phyloP scores from a whole-genome alignment of 495 filamentous ascomycete species.

The Penicillium coffeae region DNA sequence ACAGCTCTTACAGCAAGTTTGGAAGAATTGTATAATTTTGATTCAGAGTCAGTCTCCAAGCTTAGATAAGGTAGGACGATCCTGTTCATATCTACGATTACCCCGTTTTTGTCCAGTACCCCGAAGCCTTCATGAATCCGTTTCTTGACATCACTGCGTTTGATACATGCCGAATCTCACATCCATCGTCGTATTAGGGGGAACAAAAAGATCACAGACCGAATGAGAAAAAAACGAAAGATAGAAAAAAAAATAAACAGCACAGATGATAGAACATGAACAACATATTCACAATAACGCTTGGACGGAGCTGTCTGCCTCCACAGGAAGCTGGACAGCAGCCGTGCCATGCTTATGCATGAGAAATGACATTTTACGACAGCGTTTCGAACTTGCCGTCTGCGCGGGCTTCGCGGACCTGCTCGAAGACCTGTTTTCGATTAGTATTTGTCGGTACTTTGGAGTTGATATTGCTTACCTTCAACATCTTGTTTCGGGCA shows the following conservation, averaged over 20 bases:
- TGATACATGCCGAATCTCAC: slow-evolving; percentile 30
- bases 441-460: slow-evolving; percentile 1
- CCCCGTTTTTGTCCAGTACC: slow-evolving; percentile 27
- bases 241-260: slow-evolving; percentile 12
- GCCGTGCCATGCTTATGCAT: slow-evolving; percentile 15
- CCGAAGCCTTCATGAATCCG: slow-evolving; percentile 18
- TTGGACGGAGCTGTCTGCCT: slow-evolving; percentile 7
- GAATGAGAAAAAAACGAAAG: slow-evolving; percentile 15
- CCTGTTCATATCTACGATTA: slow-evolving; percentile 32
- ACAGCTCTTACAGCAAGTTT: too few relatives aligned
- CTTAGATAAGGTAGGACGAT: slow-evolving; percentile 8
- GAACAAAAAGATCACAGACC: slow-evolving; percentile 47
- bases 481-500: slow-evolving; percentile 95
- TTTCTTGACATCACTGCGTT: slow-evolving; percentile 30
- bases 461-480: slow-evolving; percentile 51
- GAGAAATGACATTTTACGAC: slow-evolving; percentile 21
- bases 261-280: slow-evolving; percentile 14
- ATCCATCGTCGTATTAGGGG: slow-evolving; percentile 50
- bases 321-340: slow-evolving; percentile 4
- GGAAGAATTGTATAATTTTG: background rate
- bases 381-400: slow-evolving; percentile 58
- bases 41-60: background rate
- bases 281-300: slow-evolving; percentile 19
- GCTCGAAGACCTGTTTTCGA: slow-evolving; percentile 72
- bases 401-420: slow-evolving; percentile 77